phyloP scores from a whole-genome alignment of 202 grass and related monocot species.

The Zoysia matrella region DNA sequence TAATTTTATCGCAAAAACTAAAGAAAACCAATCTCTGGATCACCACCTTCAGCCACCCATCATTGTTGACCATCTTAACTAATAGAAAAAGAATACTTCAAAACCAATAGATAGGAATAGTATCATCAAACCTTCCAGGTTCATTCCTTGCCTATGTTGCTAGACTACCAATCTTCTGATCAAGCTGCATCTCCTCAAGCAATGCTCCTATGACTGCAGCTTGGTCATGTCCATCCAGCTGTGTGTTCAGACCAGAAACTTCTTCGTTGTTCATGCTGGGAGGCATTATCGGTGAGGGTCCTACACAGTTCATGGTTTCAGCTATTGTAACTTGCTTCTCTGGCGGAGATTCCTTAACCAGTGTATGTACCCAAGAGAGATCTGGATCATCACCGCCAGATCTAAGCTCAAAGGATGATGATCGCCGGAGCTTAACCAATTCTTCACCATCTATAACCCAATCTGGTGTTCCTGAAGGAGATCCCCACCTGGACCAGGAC shows the following conservation, averaged over 20 bases:
- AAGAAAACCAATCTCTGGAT: conserved; percentile 75
- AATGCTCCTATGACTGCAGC: conserved; percentile 62
- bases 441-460: conserved; percentile 70
- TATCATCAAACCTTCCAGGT: conserved; percentile 27
- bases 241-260: conserved; percentile 27
- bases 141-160: conserved; percentile 36
- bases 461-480: conserved; percentile 57
- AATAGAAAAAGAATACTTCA: conserved; percentile 49
- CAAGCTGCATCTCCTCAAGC: conserved; percentile 77
- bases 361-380: conserved; percentile 76
- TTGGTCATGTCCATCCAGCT: conserved; percentile 56
- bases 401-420: conserved; percentile 71
- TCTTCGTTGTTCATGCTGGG: conserved; percentile 24
- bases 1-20: conserved; percentile 61
- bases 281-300: conserved; percentile 38
- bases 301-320: conserved; percentile 43
- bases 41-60: conserved; percentile 65
- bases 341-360: conserved; percentile 76
- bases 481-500: conserved; percentile 74
- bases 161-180: conserved; percentile 61
- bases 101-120: conserved; percentile 55
- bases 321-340: conserved; percentile 56
- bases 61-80: conserved; percentile 47
- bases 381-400: conserved; percentile 66
- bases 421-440: conserved; percentile 53